Evolutionary conservation across 2,329 filamentous ascomycete species (phyloP).

Genomic region (Tolypocladium ovalisporum): DNA sequence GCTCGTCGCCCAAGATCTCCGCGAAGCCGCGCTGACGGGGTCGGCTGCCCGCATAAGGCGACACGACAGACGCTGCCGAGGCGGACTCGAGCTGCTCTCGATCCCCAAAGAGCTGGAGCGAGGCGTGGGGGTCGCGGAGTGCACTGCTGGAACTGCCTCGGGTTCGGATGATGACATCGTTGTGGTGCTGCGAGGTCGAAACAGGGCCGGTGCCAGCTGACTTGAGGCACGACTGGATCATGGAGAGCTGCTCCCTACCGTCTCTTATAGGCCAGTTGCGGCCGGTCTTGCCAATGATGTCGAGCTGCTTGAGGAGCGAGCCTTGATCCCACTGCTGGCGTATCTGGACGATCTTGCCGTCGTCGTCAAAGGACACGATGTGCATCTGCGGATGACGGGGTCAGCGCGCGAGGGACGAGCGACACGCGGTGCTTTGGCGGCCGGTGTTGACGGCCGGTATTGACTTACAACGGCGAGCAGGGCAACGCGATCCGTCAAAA

Average conservation of each 20-base stretch:
- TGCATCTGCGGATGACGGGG: constrained; percentile 49
- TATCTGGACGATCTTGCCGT: constrained; percentile 74
- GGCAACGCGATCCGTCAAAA: constrained; percentile 72
- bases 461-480: constrained; percentile 67
- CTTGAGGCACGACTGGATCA: constrained; percentile 56
- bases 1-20: constrained; percentile 58
- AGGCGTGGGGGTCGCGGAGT: constrained; percentile 55
- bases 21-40: constrained; percentile 57
- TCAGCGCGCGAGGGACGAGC: neutral
- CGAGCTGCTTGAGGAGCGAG: constrained; percentile 81
- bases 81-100: constrained; percentile 49
- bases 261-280: constrained; percentile 94
- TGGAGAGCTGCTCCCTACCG: constrained; percentile 68
- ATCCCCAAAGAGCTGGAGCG: constrained; percentile 63
- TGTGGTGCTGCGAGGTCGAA: constrained; percentile 18
- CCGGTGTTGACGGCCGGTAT: neutral
- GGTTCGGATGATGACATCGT: constrained; percentile 30
- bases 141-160: constrained; percentile 43
- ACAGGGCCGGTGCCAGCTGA: constrained; percentile 26
- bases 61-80: constrained; percentile 38
- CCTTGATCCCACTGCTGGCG: constrained; percentile 94
- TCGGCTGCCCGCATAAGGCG: constrained; percentile 47
- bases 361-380: constrained; percentile 70
- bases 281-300: constrained; percentile 81
- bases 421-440: constrained; percentile 4